Percentiles rank a stretch among this genome's conserved stretches.
phyloP scores from a whole-genome alignment of 129 eudicot species.

The Gnaphalium uliginosum region DNA sequence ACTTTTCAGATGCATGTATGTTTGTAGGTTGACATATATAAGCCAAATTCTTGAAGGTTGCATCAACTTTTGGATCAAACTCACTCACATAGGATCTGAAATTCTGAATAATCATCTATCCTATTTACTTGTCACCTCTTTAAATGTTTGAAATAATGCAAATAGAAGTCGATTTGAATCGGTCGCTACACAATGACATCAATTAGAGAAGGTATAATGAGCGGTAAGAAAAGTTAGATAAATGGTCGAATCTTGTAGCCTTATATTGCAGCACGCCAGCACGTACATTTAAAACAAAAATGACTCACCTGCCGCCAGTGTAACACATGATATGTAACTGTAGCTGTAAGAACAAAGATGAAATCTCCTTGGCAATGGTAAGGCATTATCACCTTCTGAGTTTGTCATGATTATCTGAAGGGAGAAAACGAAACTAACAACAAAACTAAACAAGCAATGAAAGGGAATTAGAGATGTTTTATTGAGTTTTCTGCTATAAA shows the following conservation, averaged over 20 bases:
- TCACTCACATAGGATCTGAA: too few species aligned
- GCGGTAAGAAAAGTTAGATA: not conserved
- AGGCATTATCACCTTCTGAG: not conserved
- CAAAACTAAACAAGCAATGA: conserved; percentile 19
- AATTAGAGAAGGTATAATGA: not conserved
- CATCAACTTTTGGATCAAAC: too few species aligned
- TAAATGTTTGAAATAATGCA: too few species aligned
- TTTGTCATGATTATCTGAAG: not conserved
- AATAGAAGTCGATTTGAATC: too few species aligned
- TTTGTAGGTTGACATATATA: too few species aligned
- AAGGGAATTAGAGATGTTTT: conserved; percentile 29
- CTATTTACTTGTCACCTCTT: too few species aligned
- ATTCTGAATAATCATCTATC: too few species aligned
- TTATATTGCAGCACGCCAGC: not conserved
- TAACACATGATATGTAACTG: not conserved
- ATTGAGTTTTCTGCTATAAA: conserved; percentile 34
- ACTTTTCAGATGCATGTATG: too few species aligned
- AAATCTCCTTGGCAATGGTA: not conserved
- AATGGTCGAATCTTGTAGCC: not conserved
- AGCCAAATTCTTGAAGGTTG: too few species aligned
- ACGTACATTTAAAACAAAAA: not conserved
- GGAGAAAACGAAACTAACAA: not conserved
- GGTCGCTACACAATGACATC: not conserved
- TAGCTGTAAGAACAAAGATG: not conserved
- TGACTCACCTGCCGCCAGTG: not conserved